Percentiles rank a stretch among this genome's conserved stretches.
These are phyloP conservation scores for Tetrahymena elliotti DNA, from an alignment of 73 alveolate species.

Conservation along the genomic window DNA sequence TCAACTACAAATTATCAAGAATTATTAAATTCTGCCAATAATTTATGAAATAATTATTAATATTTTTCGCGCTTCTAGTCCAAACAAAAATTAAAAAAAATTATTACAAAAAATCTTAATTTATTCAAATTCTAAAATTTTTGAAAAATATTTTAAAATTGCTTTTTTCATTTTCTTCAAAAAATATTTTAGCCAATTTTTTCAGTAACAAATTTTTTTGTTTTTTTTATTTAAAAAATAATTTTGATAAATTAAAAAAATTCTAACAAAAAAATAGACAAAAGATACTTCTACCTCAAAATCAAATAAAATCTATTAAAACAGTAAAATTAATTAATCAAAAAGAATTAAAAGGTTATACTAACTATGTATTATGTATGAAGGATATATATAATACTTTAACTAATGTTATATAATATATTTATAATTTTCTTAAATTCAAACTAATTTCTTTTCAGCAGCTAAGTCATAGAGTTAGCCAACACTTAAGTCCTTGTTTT, in stretches of 20 bases:
- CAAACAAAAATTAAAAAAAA: background rate
- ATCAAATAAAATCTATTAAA: too few species aligned
- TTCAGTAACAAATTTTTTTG: too few species aligned
- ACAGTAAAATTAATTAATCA: too few species aligned
- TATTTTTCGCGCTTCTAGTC: background rate
- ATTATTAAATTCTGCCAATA: background rate
- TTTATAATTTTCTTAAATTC: background rate
- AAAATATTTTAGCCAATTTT: too few species aligned
- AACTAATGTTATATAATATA: background rate
- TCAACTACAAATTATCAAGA: background rate
- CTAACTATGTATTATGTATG: background rate
- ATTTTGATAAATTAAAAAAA: too few species aligned
- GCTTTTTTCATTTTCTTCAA: too few species aligned
- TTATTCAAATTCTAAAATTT: background rate
- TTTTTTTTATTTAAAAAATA: too few species aligned
- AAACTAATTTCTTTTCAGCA: background rate
- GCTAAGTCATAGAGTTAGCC: background rate
- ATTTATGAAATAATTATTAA: background rate
- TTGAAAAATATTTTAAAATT: too few species aligned
- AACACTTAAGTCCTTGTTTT: background rate
- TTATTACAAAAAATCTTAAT: background rate
- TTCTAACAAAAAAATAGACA: too few species aligned
- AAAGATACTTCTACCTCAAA: background rate
- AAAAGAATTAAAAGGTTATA: background rate
- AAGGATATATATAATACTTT: background rate